Percentiles rank a stretch among this genome's conserved stretches.
These are phyloP conservation scores for Cardiosporidium cionae DNA, from an alignment of 169 alveolate genomes.

Conservation along the genomic window DNA sequence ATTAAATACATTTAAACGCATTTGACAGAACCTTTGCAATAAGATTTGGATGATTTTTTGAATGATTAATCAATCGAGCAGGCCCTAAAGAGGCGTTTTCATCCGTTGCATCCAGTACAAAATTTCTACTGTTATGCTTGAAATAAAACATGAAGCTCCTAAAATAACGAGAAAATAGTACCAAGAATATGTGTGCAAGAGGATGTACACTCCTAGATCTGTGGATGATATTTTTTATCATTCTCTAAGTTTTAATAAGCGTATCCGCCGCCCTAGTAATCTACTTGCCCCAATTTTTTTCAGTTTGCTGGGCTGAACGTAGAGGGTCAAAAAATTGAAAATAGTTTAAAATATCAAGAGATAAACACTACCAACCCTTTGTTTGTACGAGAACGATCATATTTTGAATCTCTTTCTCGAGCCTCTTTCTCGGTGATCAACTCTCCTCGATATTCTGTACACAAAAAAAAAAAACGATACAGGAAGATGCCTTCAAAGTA, in stretches of 20 bases:
- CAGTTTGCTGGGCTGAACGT: not conserved
- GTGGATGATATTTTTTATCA: not conserved
- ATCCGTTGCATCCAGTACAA: slow-evolving; percentile 77
- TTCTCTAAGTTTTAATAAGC: not conserved
- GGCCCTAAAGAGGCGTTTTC: slow-evolving; percentile 65
- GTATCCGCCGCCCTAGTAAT: not conserved
- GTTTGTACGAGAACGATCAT: slow-evolving; percentile 32
- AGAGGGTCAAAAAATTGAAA: not conserved
- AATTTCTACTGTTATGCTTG: slow-evolving; percentile 53
- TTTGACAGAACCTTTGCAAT: slow-evolving; percentile 53
- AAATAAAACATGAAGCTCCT: slow-evolving; percentile 75
- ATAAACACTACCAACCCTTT: not conserved
- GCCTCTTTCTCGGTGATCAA: slow-evolving; percentile 65
- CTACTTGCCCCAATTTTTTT: not conserved
- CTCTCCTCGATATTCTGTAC: slow-evolving; percentile 68
- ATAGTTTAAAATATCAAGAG: not conserved
- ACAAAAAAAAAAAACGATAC: not conserved
- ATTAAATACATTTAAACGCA: too few species aligned
- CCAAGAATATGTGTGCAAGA: not conserved
- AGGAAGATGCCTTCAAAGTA: too few species aligned
- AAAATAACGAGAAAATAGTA: not conserved
- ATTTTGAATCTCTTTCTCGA: slow-evolving; percentile 49
- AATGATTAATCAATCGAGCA: slow-evolving; percentile 75
- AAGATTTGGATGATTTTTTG: slow-evolving; percentile 66
- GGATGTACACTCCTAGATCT: not conserved